Base-by-base conservation (phyloP, 768 basidiomycete species). In the Sporobolomyces pararoseus region DNA sequence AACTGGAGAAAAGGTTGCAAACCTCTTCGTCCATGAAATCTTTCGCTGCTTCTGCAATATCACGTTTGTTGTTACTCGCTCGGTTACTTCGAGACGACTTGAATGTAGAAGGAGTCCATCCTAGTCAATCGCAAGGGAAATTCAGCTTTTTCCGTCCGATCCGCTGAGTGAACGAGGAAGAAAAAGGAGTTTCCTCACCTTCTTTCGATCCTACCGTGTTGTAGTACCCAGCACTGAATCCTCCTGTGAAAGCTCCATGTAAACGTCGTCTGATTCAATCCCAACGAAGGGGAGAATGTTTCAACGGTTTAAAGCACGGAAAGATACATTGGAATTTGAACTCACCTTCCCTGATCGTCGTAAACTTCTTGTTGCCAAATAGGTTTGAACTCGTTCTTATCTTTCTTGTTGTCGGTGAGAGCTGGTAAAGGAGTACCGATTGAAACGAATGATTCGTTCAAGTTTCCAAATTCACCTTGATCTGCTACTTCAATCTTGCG, bases 221-320 rank as follows among this genome's bases (percentile, higher is more conserved):
- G 82, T 88, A 97, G 81, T 97, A 97, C 0, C 95, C 95, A 32
- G 96, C 96, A 63, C 90, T 92, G 83, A 92, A 99, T 16, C 96
- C 96, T 29, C 96, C 96, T 0, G 94, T 97, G 81, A 98, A 99
- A 5, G 96, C 96, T 4, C 96, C 96, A 78, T 99, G 96, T n/a
- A 99, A 82, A 65, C 96, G 83, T 73, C 91, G 82, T 52, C 95
- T 85, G 46, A 14, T 23, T 6, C 12, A 6, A 14, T 23, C 13
- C 23, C 46, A 10, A 23, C 14, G 21, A 16, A 29, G 9, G 42
- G 42, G 29, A 23, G 44, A 47, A 29, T 42, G 39, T 9, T 42
- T 42, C 39, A 42, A 42, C 9, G 9, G 39, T 9, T 42, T 17
- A 17, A n/a, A n/a, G n/a, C n/a, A n/a, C n/a, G n/a, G n/a, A n/a